Evolutionary conservation across 2,329 filamentous ascomycete species (phyloP), one percentile per base, ranked within the genome.

Genomic region (Tolypocladium nubicola): DNA sequence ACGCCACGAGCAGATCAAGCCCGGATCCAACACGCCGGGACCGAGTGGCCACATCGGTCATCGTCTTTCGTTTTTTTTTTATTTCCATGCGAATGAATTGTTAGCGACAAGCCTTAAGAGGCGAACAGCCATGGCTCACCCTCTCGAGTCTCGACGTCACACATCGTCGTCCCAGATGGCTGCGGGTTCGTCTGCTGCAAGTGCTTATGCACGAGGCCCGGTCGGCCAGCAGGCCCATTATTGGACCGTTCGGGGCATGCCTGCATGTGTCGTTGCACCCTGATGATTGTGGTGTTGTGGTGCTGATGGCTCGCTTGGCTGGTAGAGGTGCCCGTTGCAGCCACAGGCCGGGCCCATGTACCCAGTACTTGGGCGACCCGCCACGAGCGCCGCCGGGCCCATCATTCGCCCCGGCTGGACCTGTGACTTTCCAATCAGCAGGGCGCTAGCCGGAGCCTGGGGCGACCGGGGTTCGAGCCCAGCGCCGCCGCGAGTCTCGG

Each of bases 341-440:
- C 45, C 45, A 13, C 45, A 49, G 23, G 45, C 13, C 45, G 30
- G 14, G 52, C 37, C 41, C 5, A 55, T 26, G 54, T 56, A 52
- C 21, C 54, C 21, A 50, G 47, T 52, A 56, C 55, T 43, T 56
- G 47, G 14, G 37, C 6, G 8, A 10, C 21, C 43, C 43, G 33
- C n/a, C 21, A 26, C 33, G 21, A 35, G 30, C 41, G 21, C 41
- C 41, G 45, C 23, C 19, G 14, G 38, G 23, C 43, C 39, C 54
- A 40, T 50, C 54, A 40, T 50, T 52, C 45, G 45, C 26, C 26
- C 40, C 21, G 35, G 37, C 53, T 11, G 53, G 45, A 33, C 55
- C 47, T 56, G 55, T 56, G 55, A 56, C 55, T 52, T 53, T 54
- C 52, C 52, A 54, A 54, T 54, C 52, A 54, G 52, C 52, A 53